A percentile compares a stretch with the other conserved stretches of the same genome.
These are phyloP conservation scores for Trichoderma brevicompactum DNA, from an alignment of 2,329 filamentous ascomycete species.

Conservation along the genomic window DNA sequence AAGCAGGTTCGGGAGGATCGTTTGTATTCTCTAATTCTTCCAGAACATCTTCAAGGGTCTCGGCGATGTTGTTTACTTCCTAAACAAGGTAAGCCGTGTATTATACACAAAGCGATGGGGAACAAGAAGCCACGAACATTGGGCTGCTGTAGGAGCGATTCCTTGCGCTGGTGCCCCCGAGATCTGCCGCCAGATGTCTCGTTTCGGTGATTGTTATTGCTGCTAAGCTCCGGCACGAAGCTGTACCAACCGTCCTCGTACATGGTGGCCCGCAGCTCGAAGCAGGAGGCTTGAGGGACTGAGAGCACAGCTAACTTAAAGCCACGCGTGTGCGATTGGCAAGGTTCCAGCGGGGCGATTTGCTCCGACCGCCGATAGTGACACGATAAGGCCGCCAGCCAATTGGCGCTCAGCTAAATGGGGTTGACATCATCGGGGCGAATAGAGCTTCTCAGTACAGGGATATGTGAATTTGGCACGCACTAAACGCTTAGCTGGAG, in stretches of 20 bases:
- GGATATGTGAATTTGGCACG: constrained; percentile 14
- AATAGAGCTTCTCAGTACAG: constrained; percentile 20
- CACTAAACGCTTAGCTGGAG: constrained; percentile 12
- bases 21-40: constrained; percentile 61
- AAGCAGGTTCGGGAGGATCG: constrained; percentile 67
- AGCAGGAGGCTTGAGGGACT: not conserved
- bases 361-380: constrained; percentile 39
- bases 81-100: constrained; percentile 51
- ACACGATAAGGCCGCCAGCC: not conserved
- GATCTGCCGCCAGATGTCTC: constrained; percentile 49
- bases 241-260: constrained; percentile 87
- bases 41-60: constrained; percentile 60
- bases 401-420: constrained; percentile 25
- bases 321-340: constrained; percentile 38
- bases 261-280: constrained; percentile 53
- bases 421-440: constrained; percentile 24
- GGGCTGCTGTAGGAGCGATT: constrained; percentile 70
- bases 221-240: constrained; percentile 67
- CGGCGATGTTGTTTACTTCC: constrained; percentile 56
- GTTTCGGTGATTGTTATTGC: constrained; percentile 57
- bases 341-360: constrained; percentile 37
- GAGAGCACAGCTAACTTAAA: constrained; percentile 32
- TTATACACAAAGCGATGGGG: constrained; percentile 14
- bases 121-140: constrained; percentile 53
- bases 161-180: constrained; percentile 65